These are phyloP conservation scores for Aureobasidium lini DNA, from an alignment of 2,329 filamentous ascomycete genomes.

Conservation along the genomic window DNA sequence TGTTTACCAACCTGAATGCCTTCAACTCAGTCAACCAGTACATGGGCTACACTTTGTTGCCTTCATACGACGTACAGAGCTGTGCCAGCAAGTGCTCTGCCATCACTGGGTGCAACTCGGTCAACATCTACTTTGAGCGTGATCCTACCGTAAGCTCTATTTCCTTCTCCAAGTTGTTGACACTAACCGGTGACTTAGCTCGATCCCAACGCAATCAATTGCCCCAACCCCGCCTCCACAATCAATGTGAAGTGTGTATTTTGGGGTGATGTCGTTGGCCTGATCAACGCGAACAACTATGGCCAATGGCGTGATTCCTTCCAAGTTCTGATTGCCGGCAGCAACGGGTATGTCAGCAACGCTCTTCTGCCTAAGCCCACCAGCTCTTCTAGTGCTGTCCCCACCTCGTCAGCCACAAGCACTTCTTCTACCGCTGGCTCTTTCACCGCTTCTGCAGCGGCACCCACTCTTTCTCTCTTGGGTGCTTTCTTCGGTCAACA, in stretches of 20 bases:
- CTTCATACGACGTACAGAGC: background rate
- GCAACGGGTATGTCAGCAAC: constrained; percentile 12
- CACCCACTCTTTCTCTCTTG: constrained; percentile 7
- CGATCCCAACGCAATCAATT: constrained; percentile 16
- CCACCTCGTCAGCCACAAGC: constrained; percentile 5
- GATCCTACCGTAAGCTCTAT: background rate
- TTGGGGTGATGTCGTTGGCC: constrained; percentile 22
- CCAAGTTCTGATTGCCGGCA: constrained; percentile 15
- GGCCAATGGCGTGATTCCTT: constrained; percentile 21
- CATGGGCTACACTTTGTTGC: constrained; percentile 20
- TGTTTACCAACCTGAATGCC: constrained; percentile 21
- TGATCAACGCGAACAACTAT: constrained; percentile 21
- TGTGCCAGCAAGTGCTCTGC: constrained; percentile 14
- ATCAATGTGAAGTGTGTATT: constrained; percentile 26
- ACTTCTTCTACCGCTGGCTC: constrained; percentile 12
- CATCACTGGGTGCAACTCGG: constrained; percentile 12
- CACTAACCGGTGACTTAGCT: constrained; percentile 10
- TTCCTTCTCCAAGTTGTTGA: background rate
- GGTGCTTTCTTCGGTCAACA: background rate
- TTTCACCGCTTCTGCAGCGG: background rate
- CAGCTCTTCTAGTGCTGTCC: constrained; percentile 11
- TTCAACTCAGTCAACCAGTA: constrained; percentile 17
- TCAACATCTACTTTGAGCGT: constrained; percentile 20
- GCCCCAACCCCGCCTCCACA: constrained; percentile 18
- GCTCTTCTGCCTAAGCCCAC: background rate